Percentiles rank a stretch among this genome's conserved stretches.
These are phyloP conservation scores for Suhomyces guaymorum DNA, from an alignment of 1,139 yeast species.

Conservation along the genomic window DNA sequence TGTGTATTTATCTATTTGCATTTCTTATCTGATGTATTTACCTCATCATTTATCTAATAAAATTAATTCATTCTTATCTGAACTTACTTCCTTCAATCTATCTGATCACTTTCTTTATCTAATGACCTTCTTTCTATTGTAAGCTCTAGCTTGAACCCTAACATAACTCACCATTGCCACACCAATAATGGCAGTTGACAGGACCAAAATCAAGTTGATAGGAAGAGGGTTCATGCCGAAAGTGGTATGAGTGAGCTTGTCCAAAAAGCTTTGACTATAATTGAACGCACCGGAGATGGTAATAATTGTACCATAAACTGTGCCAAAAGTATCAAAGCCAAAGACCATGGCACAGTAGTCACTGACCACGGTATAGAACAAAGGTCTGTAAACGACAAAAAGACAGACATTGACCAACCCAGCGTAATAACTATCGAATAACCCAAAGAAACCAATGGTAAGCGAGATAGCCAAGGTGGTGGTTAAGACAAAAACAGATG, in stretches of 20 bases:
- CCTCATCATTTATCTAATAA: not conserved
- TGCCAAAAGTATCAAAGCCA: conserved; percentile 51
- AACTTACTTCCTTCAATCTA: too few relatives aligned
- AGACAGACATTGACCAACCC: conserved; percentile 39
- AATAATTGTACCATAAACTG: conserved; percentile 48
- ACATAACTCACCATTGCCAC: conserved; percentile 32
- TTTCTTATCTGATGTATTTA: too few relatives aligned
- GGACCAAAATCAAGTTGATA: conserved; percentile 33
- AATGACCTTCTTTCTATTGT: not conserved
- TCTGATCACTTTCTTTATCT: too few relatives aligned
- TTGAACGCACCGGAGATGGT: conserved; percentile 44
- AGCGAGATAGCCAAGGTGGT: conserved; percentile 34
- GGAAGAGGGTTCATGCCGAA: conserved; percentile 48
- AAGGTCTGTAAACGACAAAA: conserved; percentile 47
- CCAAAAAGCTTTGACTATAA: conserved; percentile 40
- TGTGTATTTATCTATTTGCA: too few relatives aligned
- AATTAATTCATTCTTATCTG: too few relatives aligned
- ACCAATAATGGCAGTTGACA: conserved; percentile 34
- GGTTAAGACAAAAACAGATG: conserved; percentile 36
- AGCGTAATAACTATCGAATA: conserved; percentile 29
- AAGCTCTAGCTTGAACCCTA: conserved; percentile 26
- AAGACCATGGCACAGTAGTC: conserved; percentile 51
- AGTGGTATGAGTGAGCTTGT: conserved; percentile 38
- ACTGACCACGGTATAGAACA: conserved; percentile 46
- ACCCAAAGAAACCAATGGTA: conserved; percentile 39